A percentile compares a stretch with the other conserved stretches of the same genome.
Conservation (phyloP, 2,329 filamentous ascomycete species). For the Decorospora gaudefroyi region DNA sequence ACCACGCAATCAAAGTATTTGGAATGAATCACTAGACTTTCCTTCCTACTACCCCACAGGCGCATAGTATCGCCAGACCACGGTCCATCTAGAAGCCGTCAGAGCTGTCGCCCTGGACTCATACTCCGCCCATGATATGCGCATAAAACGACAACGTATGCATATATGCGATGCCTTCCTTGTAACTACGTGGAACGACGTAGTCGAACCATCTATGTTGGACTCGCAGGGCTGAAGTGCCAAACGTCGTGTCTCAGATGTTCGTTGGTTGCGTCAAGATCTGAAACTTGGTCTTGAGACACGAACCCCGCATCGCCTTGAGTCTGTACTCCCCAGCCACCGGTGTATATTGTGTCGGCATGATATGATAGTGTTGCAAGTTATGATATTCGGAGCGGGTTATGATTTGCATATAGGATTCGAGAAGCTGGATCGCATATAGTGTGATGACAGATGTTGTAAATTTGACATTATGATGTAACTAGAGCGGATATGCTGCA, state of each 20-base stretch:
- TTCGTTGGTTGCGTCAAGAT: slow-evolving; percentile 3
- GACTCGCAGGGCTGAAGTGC: background rate
- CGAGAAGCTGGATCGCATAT: slow-evolving; percentile 1
- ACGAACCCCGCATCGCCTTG: slow-evolving; percentile 1
- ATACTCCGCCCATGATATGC: too few species aligned
- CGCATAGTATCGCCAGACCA: background rate
- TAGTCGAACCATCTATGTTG: too few species aligned
- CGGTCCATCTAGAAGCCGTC: background rate
- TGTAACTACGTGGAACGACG: background rate
- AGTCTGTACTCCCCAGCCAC: background rate
- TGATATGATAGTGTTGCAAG: slow-evolving; percentile 7
- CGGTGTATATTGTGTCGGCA: background rate
- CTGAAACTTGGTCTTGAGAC: slow-evolving; percentile 12
- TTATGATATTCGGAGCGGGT: slow-evolving; percentile 3
- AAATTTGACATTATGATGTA: slow-evolving; percentile 2
- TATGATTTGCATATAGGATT: background rate
- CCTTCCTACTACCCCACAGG: background rate
- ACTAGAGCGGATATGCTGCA: background rate
- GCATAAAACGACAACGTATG: background rate
- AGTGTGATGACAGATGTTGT: background rate
- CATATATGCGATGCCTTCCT: background rate
- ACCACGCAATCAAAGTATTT: too few species aligned
- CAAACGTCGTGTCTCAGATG: slow-evolving; percentile 1
- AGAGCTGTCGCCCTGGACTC: too few species aligned
- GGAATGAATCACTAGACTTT: too few species aligned